Conservation (phyloP, 2,329 filamentous ascomycete genomes). For the Apiospora malaysiana region DNA sequence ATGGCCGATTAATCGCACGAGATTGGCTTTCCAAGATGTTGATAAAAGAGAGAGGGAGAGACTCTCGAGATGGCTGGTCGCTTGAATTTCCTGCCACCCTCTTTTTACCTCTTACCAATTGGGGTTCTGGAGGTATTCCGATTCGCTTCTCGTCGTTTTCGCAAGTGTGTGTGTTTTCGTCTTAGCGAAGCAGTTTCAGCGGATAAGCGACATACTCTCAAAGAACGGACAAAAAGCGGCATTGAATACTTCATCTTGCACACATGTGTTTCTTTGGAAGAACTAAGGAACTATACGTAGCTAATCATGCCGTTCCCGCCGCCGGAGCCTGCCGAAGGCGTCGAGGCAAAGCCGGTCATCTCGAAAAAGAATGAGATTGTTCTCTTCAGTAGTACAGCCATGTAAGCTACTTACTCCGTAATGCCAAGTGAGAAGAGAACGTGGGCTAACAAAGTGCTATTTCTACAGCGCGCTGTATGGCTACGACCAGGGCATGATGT, state of each 20-base stretch:
- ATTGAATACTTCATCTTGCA: background rate
- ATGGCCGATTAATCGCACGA: background rate
- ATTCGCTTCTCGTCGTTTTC: background rate
- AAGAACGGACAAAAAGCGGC: background rate
- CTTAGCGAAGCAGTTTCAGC: background rate
- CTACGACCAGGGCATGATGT: slow-evolving; percentile 45
- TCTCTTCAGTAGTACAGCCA: slow-evolving; percentile 46
- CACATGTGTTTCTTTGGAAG: background rate
- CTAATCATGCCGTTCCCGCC: slow-evolving; percentile 39
- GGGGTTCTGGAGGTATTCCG: background rate
- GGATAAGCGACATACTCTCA: background rate
- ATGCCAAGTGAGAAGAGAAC: too few species aligned
- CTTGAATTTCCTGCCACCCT: background rate
- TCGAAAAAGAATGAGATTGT: slow-evolving; percentile 44
- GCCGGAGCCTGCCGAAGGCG: slow-evolving; percentile 29
- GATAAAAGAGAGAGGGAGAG: background rate
- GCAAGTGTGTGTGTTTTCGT: background rate
- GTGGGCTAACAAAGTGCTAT: background rate
- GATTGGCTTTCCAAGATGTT: background rate
- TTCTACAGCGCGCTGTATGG: slow-evolving; percentile 36
- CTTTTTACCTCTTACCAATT: background rate
- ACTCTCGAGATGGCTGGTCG: background rate
- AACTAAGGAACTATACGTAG: background rate
- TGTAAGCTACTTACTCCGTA: slow-evolving; percentile 26
- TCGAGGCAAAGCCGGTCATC: slow-evolving; percentile 32